Evolutionary conservation across 495 filamentous ascomycete genomes (phyloP).

Genomic region (Bryoglossum gracile): DNA sequence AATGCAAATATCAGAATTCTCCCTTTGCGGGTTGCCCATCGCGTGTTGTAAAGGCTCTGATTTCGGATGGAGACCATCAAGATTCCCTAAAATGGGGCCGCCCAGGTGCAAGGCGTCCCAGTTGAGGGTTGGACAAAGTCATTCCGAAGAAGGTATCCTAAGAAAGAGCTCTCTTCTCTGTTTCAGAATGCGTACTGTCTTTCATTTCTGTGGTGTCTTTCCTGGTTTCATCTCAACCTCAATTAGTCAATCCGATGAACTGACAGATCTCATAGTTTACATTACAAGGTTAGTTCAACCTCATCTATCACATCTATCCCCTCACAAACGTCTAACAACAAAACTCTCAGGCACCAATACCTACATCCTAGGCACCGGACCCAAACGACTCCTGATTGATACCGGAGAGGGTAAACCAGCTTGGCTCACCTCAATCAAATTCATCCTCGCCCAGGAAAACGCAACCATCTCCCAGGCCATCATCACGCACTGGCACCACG

Average conservation of each 20-base stretch:
- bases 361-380: constrained; percentile 70
- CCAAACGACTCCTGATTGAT: constrained; percentile 65
- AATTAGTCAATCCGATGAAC: not conserved
- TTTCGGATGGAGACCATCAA: no score
- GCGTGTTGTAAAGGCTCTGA: no score
- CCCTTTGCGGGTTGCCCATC: no score
- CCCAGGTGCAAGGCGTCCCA: no score
- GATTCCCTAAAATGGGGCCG: no score
- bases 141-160: no score
- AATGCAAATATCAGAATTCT: no score
- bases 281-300: constrained; percentile 34
- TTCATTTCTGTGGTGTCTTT: no score
- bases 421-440: constrained; percentile 51
- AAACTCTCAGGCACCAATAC: constrained; percentile 65
- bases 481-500: constrained; percentile 85
- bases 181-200: no score
- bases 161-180: no score
- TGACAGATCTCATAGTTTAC: constrained; percentile 31
- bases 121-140: no score
- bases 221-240: no score
- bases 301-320: not conserved
- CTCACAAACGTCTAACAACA: not conserved
- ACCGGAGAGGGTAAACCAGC: constrained; percentile 56
- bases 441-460: constrained; percentile 56
- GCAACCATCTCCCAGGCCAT: constrained; percentile 57